These are phyloP conservation scores for Starmerella apicola DNA, from an alignment of 805 yeast species.

Conservation along the genomic window DNA sequence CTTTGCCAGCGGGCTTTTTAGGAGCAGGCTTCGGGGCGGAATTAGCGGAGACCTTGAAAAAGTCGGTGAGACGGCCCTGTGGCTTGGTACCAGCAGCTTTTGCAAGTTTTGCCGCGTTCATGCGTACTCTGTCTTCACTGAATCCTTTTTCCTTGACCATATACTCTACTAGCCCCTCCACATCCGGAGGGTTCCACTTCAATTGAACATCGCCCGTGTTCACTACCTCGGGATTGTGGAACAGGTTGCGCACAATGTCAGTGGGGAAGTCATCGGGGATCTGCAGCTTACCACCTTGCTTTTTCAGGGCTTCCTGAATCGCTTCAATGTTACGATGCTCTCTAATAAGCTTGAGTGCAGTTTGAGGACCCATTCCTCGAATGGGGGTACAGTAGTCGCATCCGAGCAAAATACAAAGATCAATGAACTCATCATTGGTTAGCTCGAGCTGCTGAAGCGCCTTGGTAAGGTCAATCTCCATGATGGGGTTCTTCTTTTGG, in stretches of 20 bases:
- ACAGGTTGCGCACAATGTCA: slow-evolving; percentile 73
- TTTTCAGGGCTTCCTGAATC: slow-evolving; percentile 50
- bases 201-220: slow-evolving; percentile 49
- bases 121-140: slow-evolving; percentile 78
- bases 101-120: slow-evolving; percentile 73
- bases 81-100: slow-evolving; percentile 76
- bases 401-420: slow-evolving; percentile 83
- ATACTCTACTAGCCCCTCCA: slow-evolving; percentile 67
- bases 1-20: neutral
- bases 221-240: slow-evolving; percentile 68
- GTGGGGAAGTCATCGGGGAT: slow-evolving; percentile 94
- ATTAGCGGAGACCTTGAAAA: slow-evolving; percentile 46
- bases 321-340: slow-evolving; percentile 76
- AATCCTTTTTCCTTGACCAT: slow-evolving; percentile 84
- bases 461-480: slow-evolving; percentile 56
- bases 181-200: slow-evolving; percentile 84
- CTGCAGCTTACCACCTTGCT: slow-evolving; percentile 48
- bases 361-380: slow-evolving; percentile 90
- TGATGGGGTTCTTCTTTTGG: slow-evolving; percentile 82
- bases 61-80: slow-evolving; percentile 87
- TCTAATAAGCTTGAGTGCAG: slow-evolving; percentile 76
- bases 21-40: neutral
- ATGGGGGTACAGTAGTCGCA: slow-evolving; percentile 97
- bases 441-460: slow-evolving; percentile 71
- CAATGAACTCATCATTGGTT: slow-evolving; percentile 64